Percentiles rank a stretch among this genome's conserved stretches.
phyloP scores from a whole-genome alignment of 495 filamentous ascomycete genomes.

The Penicillium ochrochloron region DNA sequence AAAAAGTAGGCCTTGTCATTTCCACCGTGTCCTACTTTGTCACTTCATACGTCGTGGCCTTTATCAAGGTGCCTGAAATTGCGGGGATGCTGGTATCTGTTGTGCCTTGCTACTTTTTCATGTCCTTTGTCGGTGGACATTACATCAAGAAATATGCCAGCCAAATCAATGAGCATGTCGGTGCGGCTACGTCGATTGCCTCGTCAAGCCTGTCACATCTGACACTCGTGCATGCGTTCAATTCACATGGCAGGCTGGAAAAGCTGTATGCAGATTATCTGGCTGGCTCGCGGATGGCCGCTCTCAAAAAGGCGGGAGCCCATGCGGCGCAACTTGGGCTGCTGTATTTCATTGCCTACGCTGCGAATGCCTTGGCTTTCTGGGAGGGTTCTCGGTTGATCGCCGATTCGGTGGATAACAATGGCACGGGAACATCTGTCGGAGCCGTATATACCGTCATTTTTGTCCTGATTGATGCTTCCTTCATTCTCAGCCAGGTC shows the following conservation, averaged over 20 bases:
- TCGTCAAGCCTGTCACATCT: conserved; percentile 51
- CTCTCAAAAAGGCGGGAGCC: conserved; percentile 61
- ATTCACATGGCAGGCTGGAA: conserved; percentile 52
- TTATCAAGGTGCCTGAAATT: conserved; percentile 56
- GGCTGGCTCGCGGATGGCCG: conserved; percentile 47
- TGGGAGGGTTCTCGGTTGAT: conserved; percentile 66
- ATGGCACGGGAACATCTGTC: conserved; percentile 43
- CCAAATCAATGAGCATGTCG: conserved; percentile 50
- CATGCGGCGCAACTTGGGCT: conserved; percentile 61
- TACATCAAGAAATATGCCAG: conserved; percentile 62
- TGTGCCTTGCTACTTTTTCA: conserved; percentile 68
- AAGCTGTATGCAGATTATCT: conserved; percentile 53
- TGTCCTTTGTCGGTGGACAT: conserved; percentile 61
- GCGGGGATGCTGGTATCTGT: conserved; percentile 55
- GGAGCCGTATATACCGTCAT: conserved; percentile 68
- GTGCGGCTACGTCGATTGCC: conserved; percentile 51
- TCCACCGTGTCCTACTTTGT: conserved; percentile 63
- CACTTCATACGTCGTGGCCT: conserved; percentile 63
- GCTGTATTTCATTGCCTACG: conserved; percentile 67
- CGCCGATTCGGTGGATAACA: conserved; percentile 50
- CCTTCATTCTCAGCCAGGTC: conserved; percentile 64
- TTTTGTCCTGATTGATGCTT: conserved; percentile 65
- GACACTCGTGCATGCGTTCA: conserved; percentile 53
- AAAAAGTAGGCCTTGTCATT: conserved; percentile 67
- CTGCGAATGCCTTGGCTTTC: conserved; percentile 66